Evolutionary conservation across 495 filamentous ascomycete species (phyloP), one percentile per base, ranked within the genome.

Genomic region (Choiromyces venosus): DNA sequence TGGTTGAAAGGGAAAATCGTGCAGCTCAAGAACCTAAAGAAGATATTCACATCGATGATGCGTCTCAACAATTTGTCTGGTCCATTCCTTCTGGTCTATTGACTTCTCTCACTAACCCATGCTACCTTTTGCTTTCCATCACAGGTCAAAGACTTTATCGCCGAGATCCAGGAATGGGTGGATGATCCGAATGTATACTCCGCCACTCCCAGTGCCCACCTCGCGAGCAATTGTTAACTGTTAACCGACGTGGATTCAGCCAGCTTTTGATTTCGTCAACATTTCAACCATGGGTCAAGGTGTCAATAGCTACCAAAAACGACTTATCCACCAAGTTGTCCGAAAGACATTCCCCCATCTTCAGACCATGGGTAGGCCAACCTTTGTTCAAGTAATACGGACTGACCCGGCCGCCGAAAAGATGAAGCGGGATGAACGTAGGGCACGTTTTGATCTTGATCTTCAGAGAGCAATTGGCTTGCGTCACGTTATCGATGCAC

Each of bases 271-370:
- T 44, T 85, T 82, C 67, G 74, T 84, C 68, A 85, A 85, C 29
- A 80, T 85, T 65, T 74, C 79, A 3, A 76, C 77, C 21, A 38
- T 66, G 1, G 69, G 67, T 12, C 76, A 81, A 36, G 71, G 70
- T 14, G 72, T 83, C 36, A 83, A 82, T 46, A 78, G 73, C 18
- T 86, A 84, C 67, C 88, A 94, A 74, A 89, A 88, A 73, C 84
- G 87, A 21, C 85, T 93, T 25, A 85, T 93, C 8, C 88, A 93
- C 77, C 89, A 92, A 73, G 81, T 92, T 6, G 83, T 93, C 42
- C 86, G 87, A 16, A 82, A 83, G 14, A 89, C 91, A 77, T 92
- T 88, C 71, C 88, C 91, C 0, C 80, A 82, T 5, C 82, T 89
- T 56, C 83, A 84, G 14, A 81, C 78, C 10, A 35, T 80, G 10